Evolutionary conservation across 345 rosid species (phyloP), one percentile per base, ranked within the genome.

Genomic region (Noccaea caerulescens): DNA sequence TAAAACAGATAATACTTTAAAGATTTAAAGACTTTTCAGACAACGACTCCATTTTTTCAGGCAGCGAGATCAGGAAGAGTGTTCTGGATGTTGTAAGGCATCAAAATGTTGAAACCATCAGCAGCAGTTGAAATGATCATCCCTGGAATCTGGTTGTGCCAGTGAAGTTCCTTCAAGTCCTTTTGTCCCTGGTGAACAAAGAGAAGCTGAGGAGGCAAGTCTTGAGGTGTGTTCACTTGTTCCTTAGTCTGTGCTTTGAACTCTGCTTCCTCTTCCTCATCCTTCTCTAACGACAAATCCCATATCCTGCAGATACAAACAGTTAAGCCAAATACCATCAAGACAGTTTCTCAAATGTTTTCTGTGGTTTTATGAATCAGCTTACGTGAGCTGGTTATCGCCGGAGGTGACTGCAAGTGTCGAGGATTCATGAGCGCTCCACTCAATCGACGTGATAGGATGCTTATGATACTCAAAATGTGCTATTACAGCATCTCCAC

Each of bases 161-260:
- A 94, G 47, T 91, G 99, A 69, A 91, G 87, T 77, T 94, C 99
- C 82, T 91, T 94, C 87, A 88, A 79, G 79, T 94, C 93, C 25
- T 86, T 87, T 61, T 94, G 99, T 12, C 99, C 97, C 97, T 93
- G 99, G 80, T 94, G 98, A 75, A 91, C 87, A n/a, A 94, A 94
- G 45, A 94, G 79, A 76, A 91, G 98, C 76, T 94, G 98, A 10
- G 98, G 98, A 47, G 99, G 98, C 49, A 91, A 59, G 76, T 89
- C 93, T 51, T 81, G 72, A 4, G 99, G 98, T 36, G 92, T 93
- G 77, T 86, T 87, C 25, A 91, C 96, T 80, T 72, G 80, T 80
- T 91, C 98, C 46, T 80, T 82, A 39, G 96, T 91, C 82, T 89
- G 79, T 46, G 96, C 88, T 81, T 72, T 84, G 79, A 88, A 94